Evolutionary conservation across 352 stramenopile genomes (phyloP).

Genomic region (Phytophthora palmivora): DNA sequence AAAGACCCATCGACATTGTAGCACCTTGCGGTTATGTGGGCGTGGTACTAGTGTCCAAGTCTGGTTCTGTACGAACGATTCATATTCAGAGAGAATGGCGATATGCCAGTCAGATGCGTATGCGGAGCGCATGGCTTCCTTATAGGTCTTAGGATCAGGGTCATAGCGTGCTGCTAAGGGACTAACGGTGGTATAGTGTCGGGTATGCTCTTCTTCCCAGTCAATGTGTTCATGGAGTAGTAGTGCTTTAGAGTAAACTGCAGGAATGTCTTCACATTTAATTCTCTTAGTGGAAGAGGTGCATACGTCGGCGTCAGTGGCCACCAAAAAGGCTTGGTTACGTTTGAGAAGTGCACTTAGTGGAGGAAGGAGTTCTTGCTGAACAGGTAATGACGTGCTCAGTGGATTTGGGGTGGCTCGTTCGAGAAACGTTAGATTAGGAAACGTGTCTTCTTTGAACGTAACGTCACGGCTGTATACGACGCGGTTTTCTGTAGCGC

Average conservation of each 20-base stretch:
- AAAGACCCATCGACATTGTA: constrained; percentile 1
- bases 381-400: not conserved
- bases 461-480: constrained; percentile 17
- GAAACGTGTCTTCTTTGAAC: constrained; percentile 2
- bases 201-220: constrained; percentile 3
- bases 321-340: not conserved
- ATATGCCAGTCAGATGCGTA: not conserved
- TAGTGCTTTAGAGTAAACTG: not conserved
- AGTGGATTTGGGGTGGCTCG: not conserved
- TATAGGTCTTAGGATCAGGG: no score
- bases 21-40: not conserved
- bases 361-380: constrained; percentile 2
- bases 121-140: not conserved
- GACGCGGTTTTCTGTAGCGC: constrained; percentile 13
- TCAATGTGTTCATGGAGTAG: not conserved
- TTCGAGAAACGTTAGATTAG: not conserved
- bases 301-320: not conserved
- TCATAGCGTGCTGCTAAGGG: not conserved
- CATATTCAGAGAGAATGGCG: not conserved
- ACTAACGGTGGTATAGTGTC: not conserved
- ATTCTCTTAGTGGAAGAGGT: not conserved
- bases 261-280: not conserved
- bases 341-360: constrained; percentile 1
- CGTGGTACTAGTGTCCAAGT: not conserved
- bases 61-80: not conserved